Conservation (phyloP, 495 filamentous ascomycete species). For the Viridothelium virens region DNA sequence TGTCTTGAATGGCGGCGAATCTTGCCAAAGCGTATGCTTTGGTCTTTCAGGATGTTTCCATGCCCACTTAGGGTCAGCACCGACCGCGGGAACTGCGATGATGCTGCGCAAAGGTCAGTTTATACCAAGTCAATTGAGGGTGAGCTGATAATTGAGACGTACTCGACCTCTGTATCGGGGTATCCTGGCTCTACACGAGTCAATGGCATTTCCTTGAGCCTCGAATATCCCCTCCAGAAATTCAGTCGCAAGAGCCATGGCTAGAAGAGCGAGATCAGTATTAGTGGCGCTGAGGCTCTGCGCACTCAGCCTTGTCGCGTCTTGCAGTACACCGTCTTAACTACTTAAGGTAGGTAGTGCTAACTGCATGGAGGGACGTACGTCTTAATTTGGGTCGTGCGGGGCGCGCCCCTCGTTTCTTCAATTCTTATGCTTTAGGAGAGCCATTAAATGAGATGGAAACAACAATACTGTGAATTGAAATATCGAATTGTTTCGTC, state of each 20-base stretch:
- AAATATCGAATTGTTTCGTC: too few species aligned
- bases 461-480: too few species aligned
- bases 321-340: neutral
- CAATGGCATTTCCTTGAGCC: neutral
- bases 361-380: too few species aligned
- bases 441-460: too few species aligned
- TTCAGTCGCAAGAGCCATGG: neutral
- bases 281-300: slow-evolving; percentile 5
- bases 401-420: too few species aligned
- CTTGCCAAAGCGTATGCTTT: neutral
- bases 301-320: neutral
- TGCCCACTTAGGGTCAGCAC: slow-evolving; percentile 1
- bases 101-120: slow-evolving; percentile 1
- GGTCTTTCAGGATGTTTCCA: slow-evolving; percentile 5
- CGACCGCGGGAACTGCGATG: slow-evolving; percentile 5
- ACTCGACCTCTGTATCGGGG: slow-evolving; percentile 1
- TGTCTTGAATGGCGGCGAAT: neutral
- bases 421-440: too few species aligned
- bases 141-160: neutral
- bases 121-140: neutral
- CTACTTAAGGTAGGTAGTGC: too few species aligned
- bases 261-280: neutral
- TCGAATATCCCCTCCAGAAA: too few species aligned
- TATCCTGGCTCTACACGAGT: neutral
- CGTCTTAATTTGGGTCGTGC: too few species aligned